Evolutionary conservation across 208 protist species (phyloP).

Genomic region (Trypanosoma conorhini): DNA sequence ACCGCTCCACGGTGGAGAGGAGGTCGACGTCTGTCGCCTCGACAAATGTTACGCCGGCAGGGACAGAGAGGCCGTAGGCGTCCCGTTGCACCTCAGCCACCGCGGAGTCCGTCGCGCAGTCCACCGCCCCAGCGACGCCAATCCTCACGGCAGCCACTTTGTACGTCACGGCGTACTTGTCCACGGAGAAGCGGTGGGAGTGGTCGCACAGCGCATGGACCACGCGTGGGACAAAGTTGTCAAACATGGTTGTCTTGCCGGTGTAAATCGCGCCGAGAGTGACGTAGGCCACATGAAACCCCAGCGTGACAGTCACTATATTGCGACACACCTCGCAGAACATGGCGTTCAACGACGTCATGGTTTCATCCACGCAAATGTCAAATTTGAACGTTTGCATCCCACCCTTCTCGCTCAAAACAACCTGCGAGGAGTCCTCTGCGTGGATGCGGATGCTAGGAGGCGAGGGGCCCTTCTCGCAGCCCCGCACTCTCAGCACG

Average conservation of each 20-base stretch:
- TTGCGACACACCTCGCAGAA: constrained; percentile 40
- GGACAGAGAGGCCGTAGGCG: constrained; percentile 33
- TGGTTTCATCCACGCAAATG: constrained; percentile 34
- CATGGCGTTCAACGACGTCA: constrained; percentile 22
- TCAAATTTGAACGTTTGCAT: constrained; percentile 34
- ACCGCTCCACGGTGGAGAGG: constrained; percentile 23
- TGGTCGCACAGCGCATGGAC: constrained; percentile 24
- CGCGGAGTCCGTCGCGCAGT: constrained; percentile 27
- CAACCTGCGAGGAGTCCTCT: constrained; percentile 34
- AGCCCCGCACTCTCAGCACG: constrained; percentile 15
- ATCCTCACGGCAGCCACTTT: constrained; percentile 42
- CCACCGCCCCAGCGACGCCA: constrained; percentile 28
- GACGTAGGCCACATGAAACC: constrained; percentile 44
- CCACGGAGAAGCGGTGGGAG: background rate
- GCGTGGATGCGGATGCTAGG: constrained; percentile 22
- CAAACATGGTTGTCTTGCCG: constrained; percentile 38
- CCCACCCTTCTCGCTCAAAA: constrained; percentile 41
- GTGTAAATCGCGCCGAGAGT: constrained; percentile 36
- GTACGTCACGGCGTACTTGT: constrained; percentile 30
- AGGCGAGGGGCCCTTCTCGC: constrained; percentile 3
- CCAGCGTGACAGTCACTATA: constrained; percentile 27
- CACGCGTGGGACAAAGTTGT: constrained; percentile 37
- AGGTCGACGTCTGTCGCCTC: constrained; percentile 35
- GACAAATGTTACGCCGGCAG: constrained; percentile 32
- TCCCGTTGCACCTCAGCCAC: constrained; percentile 30